A percentile compares a stretch with the other conserved stretches of the same genome.
These are phyloP conservation scores for Aspergillus conjunctus DNA, from an alignment of 495 filamentous ascomycete species.

Conservation along the genomic window DNA sequence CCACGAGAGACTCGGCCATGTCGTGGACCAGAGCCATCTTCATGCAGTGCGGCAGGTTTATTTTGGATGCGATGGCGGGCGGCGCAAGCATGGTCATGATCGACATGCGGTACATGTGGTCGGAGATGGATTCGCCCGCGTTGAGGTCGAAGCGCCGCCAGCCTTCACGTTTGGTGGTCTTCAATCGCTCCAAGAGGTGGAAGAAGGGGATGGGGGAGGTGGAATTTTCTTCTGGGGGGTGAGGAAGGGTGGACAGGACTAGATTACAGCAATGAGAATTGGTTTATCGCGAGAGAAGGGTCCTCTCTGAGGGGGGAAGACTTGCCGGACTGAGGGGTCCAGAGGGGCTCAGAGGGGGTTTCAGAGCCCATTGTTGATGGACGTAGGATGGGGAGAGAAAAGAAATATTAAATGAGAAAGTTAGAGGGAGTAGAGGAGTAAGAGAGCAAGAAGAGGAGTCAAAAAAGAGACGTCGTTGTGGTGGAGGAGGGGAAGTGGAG, in stretches of 20 bases:
- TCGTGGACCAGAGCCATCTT: conserved; percentile 95
- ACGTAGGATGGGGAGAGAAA: conserved; percentile 8
- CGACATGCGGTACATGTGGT: conserved; percentile 99
- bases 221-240: conserved; percentile 59
- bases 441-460: conserved; percentile 7
- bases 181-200: conserved; percentile 87
- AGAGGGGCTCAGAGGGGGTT: conserved; percentile 27
- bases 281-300: neutral
- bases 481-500: conserved; percentile 7
- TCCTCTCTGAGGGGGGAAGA: neutral
- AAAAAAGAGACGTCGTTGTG: conserved; percentile 6
- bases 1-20: conserved; percentile 93
- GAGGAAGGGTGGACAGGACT: conserved; percentile 52
- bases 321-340: conserved; percentile 36
- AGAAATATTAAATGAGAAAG: neutral
- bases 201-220: conserved; percentile 85
- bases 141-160: conserved; percentile 87
- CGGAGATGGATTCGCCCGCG: conserved; percentile 79
- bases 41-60: conserved; percentile 83
- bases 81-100: conserved; percentile 95
- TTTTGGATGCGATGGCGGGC: conserved; percentile 60
- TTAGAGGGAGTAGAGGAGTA: conserved; percentile 13
- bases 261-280: conserved; percentile 4
- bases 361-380: conserved; percentile 40
- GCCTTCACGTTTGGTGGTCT: conserved; percentile 93